Evolutionary conservation across 805 yeast genomes (phyloP).

Genomic region (Blastobotrys peoriensis): DNA sequence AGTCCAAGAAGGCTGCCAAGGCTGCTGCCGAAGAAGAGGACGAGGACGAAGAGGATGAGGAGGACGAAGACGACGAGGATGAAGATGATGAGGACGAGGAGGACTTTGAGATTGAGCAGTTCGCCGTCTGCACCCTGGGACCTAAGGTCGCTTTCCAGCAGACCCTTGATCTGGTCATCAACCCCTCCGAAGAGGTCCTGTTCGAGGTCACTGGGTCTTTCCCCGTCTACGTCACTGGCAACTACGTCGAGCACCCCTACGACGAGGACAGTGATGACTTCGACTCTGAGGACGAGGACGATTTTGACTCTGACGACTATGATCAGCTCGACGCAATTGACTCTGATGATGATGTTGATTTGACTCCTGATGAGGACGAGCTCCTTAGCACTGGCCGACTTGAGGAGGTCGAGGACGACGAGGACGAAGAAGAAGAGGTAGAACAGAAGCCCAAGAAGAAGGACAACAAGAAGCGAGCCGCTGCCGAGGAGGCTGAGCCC

Average conservation of each 20-base stretch:
- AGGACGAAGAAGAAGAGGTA: constrained; percentile 58
- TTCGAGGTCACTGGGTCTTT: constrained; percentile 96
- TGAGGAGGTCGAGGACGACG: constrained; percentile 46
- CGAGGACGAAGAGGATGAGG: constrained; percentile 47
- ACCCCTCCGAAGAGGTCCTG: constrained; percentile 89
- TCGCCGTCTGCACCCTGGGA: constrained; percentile 80
- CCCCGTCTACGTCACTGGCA: constrained; percentile 88
- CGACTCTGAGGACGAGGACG: constrained; percentile 33
- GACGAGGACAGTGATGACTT: constrained; percentile 57
- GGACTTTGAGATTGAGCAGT: constrained; percentile 77
- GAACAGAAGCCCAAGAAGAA: constrained; percentile 39
- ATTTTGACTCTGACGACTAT: constrained; percentile 28
- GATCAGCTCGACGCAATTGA: constrained; percentile 20
- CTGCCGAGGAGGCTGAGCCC: constrained; percentile 26
- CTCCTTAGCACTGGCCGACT: constrained; percentile 19
- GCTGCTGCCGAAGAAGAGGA: constrained; percentile 42
- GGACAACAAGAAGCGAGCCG: constrained; percentile 34
- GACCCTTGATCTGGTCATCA: constrained; percentile 79
- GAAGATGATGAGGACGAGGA: constrained; percentile 55
- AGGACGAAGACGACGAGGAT: constrained; percentile 45
- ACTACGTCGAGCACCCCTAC: constrained; percentile 93
- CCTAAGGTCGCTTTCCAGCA: constrained; percentile 82
- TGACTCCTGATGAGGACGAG: constrained; percentile 31
- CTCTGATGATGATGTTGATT: constrained; percentile 31
- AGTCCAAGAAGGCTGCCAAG: constrained; percentile 22